phyloP scores from a whole-genome alignment of 805 yeast species.

The Spathaspora girioi region DNA sequence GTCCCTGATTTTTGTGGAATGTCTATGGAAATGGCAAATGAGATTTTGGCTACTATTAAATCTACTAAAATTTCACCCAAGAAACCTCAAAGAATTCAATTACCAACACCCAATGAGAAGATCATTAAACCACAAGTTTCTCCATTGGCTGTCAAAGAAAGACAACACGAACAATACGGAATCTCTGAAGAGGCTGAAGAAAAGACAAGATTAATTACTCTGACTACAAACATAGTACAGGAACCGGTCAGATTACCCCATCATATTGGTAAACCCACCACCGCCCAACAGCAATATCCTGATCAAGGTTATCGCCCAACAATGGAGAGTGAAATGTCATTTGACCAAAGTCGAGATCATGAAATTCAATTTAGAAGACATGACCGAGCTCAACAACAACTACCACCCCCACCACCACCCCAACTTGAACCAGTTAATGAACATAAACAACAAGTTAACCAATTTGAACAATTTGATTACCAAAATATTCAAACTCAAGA shows the following conservation, averaged over 20 bases:
- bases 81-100: not conserved
- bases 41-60: slow-evolving; percentile 78
- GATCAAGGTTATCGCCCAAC: slow-evolving; percentile 13
- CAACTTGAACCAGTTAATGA: not conserved
- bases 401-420: slow-evolving; percentile 1
- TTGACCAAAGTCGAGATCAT: slow-evolving; percentile 8
- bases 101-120: not conserved
- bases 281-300: slow-evolving; percentile 15
- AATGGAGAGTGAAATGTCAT: slow-evolving; percentile 1
- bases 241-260: slow-evolving; percentile 25
- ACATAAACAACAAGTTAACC: not conserved
- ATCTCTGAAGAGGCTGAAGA: slow-evolving; percentile 19
- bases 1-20: slow-evolving; percentile 99
- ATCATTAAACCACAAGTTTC: not conserved
- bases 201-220: slow-evolving; percentile 26
- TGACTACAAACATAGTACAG: slow-evolving; percentile 22
- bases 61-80: slow-evolving; percentile 42
- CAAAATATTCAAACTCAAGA: slow-evolving; percentile 10
- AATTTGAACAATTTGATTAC: slow-evolving; percentile 12
- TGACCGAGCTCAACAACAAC: not conserved
- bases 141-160: not conserved
- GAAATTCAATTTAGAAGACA: slow-evolving; percentile 1
- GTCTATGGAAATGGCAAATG: slow-evolving; percentile 95
- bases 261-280: slow-evolving; percentile 17
- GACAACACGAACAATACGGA: not conserved